Base-by-base conservation (phyloP, 2,329 filamentous ascomycete genomes). In the Epichloe glyceriae region DNA sequence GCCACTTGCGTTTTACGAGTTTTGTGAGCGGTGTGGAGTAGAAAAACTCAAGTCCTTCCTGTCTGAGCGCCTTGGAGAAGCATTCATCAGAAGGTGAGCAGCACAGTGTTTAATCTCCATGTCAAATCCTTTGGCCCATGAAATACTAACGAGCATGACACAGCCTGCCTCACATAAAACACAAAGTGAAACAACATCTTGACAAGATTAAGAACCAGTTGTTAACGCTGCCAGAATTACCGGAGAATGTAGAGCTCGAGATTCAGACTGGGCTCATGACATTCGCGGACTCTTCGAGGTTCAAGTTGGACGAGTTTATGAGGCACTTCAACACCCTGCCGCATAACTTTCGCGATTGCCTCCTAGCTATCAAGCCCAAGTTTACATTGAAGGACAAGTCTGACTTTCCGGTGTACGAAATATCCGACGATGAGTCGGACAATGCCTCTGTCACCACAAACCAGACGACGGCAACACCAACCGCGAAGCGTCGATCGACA, bases 221-320 rank as follows among this genome's bases (percentile, higher is more conserved):
- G 0, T 55, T 62, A 0, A 67, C 66, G 0, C 73, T 90, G 0
- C 86, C 86, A 0, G 83, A 87, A 38, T 75, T 86, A 0, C 83
- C 85, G 0, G 66, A 70, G 0, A 86, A 88, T 42, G 77, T 88
- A 0, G 75, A 82, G n/a, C 70, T 82, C 0, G 78, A 82, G 10
- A 74, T 94, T 0, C 74, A 75, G 19, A 74, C 75, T 2, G 77
- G 79, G 11, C 62, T 91, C 0, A 69, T 71, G 12, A 68, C 68
- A 0, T 82, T 91, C 53, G 74, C 77, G 0, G 66, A 70, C 0
- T 70, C 74, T 4, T 66, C 69, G 0, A 69, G 80, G 1, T 66
- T 86, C 5, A 70, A 75, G 19, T 73, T 74, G 39, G 69, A 71
- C 4, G 62, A 70, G 1, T 78, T 78, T 46, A 65, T 66, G 12